These are phyloP conservation scores for Cadophora malorum DNA, from an alignment of 2,329 filamentous ascomycete species.

Conservation along the genomic window DNA sequence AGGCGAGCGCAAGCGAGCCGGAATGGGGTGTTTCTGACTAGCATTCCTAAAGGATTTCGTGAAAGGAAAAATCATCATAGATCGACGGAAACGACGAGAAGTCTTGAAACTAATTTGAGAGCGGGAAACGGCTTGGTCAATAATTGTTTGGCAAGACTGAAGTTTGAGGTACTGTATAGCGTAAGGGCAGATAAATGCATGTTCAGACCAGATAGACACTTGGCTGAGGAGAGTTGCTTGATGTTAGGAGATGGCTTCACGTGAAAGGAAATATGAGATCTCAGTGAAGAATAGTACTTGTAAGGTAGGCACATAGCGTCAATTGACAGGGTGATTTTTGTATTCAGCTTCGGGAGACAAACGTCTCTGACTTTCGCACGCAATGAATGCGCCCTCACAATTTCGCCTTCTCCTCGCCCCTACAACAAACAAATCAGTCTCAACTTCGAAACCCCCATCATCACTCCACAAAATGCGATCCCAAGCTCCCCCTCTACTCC, in stretches of 20 bases:
- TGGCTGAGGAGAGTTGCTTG: no score
- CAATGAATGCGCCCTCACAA: slow-evolving; percentile 13
- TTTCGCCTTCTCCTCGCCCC: slow-evolving; percentile 21
- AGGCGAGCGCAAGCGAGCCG: background rate
- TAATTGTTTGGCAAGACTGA: background rate
- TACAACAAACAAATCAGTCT: slow-evolving; percentile 7
- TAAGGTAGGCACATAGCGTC: no score
- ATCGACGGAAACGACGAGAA: background rate
- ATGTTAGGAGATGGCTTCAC: background rate
- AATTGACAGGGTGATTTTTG: background rate
- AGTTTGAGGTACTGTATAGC: background rate
- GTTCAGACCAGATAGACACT: no score
- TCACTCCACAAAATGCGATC: no score
- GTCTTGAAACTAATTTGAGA: background rate
- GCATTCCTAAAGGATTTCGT: background rate
- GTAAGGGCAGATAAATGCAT: no score
- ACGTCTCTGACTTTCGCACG: background rate
- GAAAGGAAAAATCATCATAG: background rate
- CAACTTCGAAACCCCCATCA: background rate
- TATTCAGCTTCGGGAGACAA: background rate
- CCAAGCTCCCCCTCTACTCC: no score
- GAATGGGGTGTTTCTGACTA: background rate
- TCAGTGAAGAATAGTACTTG: no score
- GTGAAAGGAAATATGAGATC: no score
- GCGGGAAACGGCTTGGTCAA: background rate